These are phyloP conservation scores for Pichia kluyveri DNA, from an alignment of 805 yeast genomes.

Conservation along the genomic window DNA sequence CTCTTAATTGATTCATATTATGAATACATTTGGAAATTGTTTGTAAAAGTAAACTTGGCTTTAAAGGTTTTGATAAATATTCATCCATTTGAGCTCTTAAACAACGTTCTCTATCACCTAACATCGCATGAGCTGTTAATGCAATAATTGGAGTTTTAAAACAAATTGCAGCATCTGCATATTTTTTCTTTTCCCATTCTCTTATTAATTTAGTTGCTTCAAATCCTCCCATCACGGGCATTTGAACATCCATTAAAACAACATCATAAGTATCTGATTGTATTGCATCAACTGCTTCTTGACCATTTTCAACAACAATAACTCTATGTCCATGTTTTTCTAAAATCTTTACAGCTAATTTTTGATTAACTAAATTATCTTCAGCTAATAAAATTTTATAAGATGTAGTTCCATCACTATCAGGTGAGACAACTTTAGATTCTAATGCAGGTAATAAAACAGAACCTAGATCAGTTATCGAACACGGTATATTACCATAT, in stretches of 20 bases:
- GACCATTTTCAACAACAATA: slow-evolving; percentile 79
- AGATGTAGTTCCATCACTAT: slow-evolving; percentile 67
- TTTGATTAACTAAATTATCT: slow-evolving; percentile 81
- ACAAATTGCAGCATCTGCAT: slow-evolving; percentile 51
- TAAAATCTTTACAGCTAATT: slow-evolving; percentile 73
- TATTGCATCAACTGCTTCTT: slow-evolving; percentile 72
- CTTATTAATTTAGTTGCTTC: slow-evolving; percentile 83
- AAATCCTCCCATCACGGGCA: slow-evolving; percentile 95
- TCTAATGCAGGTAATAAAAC: slow-evolving; percentile 80
- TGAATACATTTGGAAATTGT: slow-evolving; percentile 80
- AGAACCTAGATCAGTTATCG: slow-evolving; percentile 72
- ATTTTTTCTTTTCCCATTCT: slow-evolving; percentile 80
- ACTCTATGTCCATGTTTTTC: slow-evolving; percentile 83
- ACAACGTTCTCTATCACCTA: slow-evolving; percentile 84
- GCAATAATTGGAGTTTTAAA: slow-evolving; percentile 84
- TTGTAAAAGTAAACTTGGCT: slow-evolving; percentile 73
- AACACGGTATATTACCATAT: slow-evolving; percentile 83
- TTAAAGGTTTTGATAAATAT: slow-evolving; percentile 78
- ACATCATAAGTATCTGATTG: slow-evolving; percentile 63
- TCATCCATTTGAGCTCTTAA: slow-evolving; percentile 90
- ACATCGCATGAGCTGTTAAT: slow-evolving; percentile 88
- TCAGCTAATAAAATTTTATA: slow-evolving; percentile 75
- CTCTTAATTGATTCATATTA: slow-evolving; percentile 53
- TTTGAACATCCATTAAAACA: slow-evolving; percentile 86
- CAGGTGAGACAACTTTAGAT: slow-evolving; percentile 69